Evolutionary conservation across 495 filamentous ascomycete genomes (phyloP), one percentile per base, ranked within the genome.

Genomic region (Xylaria intraflava): DNA sequence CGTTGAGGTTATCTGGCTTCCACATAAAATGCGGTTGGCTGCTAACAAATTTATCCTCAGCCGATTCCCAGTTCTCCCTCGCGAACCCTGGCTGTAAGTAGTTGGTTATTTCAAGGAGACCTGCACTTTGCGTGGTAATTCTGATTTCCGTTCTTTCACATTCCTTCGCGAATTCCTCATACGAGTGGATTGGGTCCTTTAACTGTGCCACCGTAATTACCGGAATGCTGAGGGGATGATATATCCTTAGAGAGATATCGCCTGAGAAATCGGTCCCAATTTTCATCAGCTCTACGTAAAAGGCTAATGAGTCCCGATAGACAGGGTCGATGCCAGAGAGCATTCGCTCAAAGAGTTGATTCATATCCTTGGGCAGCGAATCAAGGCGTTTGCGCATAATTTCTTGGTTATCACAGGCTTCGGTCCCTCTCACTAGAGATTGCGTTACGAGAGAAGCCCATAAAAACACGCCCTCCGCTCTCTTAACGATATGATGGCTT

Each of bases 21-120:
- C 1, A 12, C 1, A 5, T 46, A 9, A 47, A 47, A 14, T 11
- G 0, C n/a, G 29, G 45, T 9, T 33, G 17, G 6, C 14, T 35
- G 4, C 10, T 23, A 3, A 23, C 19, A 19, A 22, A 47, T 23
- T 33, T 31, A 10, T 10, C 19, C 1, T 1, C 12, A 11, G 1
- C 7, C 4, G 2, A 0, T 30, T 30, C n/a, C 43, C 43, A 46
- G 0, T 46, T 23, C 1, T 11, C 0, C 12, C 14, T 24, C 0
- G 19, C 0, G 3, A 3, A 22, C 1, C 19, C 6, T 16, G n/a
- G 38, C 9, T 23, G 12, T n/a, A 14, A 24, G 4, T 6, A n/a
- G 10, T n/a, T n/a, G n/a, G n/a, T n/a, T n/a, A 46, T 11, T 46
- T 47, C 45, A 35, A 47, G 45, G 17, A 47, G 45, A 12, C 45